These are phyloP conservation scores for Eucalyptus microcorys DNA, from an alignment of 345 rosid species.

Conservation along the genomic window DNA sequence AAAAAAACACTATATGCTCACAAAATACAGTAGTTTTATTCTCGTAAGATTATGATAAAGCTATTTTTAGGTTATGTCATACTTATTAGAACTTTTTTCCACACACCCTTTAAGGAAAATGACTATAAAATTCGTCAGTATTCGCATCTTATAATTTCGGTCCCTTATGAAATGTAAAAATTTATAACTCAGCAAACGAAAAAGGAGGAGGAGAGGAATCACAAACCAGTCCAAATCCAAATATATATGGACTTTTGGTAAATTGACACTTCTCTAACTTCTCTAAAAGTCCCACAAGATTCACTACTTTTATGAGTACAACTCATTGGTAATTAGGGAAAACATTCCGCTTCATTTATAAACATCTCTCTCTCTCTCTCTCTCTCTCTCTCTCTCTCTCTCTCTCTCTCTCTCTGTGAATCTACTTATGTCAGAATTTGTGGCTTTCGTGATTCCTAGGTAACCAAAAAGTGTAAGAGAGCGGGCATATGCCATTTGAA, in stretches of 20 bases:
- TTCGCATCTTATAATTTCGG: not conserved
- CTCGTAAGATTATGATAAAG: not conserved
- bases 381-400: not conserved
- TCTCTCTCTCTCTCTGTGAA: not conserved
- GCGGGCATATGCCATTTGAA: not conserved
- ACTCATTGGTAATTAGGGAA: not conserved
- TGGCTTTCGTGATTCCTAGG: not conserved
- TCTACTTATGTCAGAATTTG: not conserved
- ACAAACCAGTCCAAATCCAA: not conserved
- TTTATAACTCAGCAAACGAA: not conserved
- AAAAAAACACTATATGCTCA: not conserved
- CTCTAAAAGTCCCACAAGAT: not conserved
- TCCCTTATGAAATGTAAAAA: not conserved
- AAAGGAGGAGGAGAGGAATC: not conserved
- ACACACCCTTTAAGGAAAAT: not conserved
- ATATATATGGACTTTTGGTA: not conserved
- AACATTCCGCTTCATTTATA: not conserved
- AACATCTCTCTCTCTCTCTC: not conserved
- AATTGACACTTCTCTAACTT: not conserved
- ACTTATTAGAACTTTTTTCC: not conserved
- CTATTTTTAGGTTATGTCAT: not conserved
- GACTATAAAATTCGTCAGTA: not conserved
- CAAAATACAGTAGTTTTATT: not conserved
- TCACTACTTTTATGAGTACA: not conserved
- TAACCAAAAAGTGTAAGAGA: not conserved